Percentiles rank a stretch among this genome's conserved stretches.
Conservation (phyloP, 352 stramenopile genomes). For the Thalassiosira allenii region DNA sequence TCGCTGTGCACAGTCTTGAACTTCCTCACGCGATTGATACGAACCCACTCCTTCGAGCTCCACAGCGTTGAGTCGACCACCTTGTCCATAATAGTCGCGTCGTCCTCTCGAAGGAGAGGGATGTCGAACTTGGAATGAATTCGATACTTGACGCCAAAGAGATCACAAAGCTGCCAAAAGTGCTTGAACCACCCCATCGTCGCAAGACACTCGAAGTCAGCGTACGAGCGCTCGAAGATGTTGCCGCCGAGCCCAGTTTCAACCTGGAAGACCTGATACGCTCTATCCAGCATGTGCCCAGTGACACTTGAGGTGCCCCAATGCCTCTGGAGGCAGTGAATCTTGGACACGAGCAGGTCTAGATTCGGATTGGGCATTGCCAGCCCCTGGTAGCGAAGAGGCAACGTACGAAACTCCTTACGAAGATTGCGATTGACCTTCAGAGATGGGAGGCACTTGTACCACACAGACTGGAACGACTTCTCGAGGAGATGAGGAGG, state of each 20-base stretch:
- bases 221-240: background rate
- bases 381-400: background rate
- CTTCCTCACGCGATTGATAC: background rate
- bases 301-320: background rate
- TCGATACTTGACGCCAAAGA: background rate
- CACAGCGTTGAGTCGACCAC: background rate
- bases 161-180: background rate
- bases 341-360: background rate
- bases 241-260: background rate
- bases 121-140: background rate
- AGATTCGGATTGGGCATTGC: background rate
- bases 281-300: background rate
- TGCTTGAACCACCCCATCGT: background rate
- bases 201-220: background rate
- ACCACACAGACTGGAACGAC: background rate
- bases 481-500: background rate
- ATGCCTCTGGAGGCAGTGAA: background rate
- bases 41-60: background rate
- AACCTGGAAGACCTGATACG: conserved; percentile 7
- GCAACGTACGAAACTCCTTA: background rate
- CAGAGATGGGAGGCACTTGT: background rate
- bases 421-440: background rate
- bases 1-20: conserved; percentile 7
- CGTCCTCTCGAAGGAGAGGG: background rate
- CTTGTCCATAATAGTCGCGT: conserved; percentile 1